Conservation (phyloP, 768 basidiomycete species). For the Xerocomellus amylosporus region DNA sequence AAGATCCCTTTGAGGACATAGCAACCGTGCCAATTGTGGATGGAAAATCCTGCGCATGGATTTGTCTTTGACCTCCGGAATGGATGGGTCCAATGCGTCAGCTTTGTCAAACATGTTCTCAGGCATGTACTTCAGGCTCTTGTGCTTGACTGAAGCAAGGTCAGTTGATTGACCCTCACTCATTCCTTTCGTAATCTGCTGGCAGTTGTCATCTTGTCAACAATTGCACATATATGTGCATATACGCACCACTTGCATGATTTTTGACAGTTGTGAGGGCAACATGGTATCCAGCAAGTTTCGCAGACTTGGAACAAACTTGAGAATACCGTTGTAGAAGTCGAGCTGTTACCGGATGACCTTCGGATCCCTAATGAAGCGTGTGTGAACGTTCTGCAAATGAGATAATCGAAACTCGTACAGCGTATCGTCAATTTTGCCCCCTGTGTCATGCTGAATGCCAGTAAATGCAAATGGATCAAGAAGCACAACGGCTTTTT, state of each 20-base stretch:
- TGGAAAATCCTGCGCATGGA: background rate
- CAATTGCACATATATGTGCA: too few relatives aligned
- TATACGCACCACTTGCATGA: background rate
- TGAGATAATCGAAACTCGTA: background rate
- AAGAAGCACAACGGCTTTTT: background rate
- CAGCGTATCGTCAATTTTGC: background rate
- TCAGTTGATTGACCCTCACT: background rate
- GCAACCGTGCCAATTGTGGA: background rate
- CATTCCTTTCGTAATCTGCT: background rate
- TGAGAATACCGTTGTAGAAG: background rate
- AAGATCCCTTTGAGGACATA: background rate
- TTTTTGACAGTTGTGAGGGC: background rate
- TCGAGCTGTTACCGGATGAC: background rate
- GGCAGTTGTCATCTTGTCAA: too few relatives aligned
- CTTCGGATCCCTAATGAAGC: too few relatives aligned
- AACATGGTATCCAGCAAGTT: background rate
- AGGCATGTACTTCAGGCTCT: background rate
- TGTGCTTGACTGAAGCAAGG: background rate
- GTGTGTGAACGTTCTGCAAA: too few relatives aligned
- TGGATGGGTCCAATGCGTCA: background rate
- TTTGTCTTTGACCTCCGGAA: background rate
- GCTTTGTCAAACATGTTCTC: background rate
- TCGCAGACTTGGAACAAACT: background rate
- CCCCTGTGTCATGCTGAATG: background rate
- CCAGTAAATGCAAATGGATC: background rate